Percentiles rank a stretch among this genome's conserved stretches.
These are phyloP conservation scores for Phytophthora fragariae DNA, from an alignment of 352 stramenopile species.

Conservation along the genomic window DNA sequence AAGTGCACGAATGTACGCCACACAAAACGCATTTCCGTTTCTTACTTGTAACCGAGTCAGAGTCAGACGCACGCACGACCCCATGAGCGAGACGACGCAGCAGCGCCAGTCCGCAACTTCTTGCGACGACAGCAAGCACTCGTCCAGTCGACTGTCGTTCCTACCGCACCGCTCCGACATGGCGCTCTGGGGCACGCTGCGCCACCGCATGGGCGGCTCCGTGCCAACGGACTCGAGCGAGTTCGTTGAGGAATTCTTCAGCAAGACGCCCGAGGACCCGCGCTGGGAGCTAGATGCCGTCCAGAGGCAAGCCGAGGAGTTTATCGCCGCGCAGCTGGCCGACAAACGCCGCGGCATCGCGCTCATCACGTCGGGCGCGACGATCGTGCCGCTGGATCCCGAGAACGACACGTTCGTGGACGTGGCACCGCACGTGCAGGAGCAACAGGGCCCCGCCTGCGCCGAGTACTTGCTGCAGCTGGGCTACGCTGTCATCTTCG, in stretches of 20 bases:
- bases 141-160: conserved; percentile 8
- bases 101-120: conserved; percentile 32
- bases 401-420: conserved; percentile 80
- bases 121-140: conserved; percentile 19
- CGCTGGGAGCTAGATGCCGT: conserved; percentile 58
- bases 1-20: conserved; percentile 4
- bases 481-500: conserved; percentile 85
- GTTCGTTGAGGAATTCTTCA: conserved; percentile 85
- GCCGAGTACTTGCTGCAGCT: conserved; percentile 83
- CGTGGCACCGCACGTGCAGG: conserved; percentile 71
- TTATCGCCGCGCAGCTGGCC: conserved; percentile 62
- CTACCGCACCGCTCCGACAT: conserved; percentile 47
- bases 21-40: conserved; percentile 23
- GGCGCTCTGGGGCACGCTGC: conserved; percentile 85
- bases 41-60: conserved; percentile 7
- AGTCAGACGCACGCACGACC: conserved; percentile 22
- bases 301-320: conserved; percentile 56
- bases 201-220: conserved; percentile 72
- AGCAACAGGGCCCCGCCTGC: conserved; percentile 79
- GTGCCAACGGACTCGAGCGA: conserved; percentile 71
- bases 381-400: conserved; percentile 77
- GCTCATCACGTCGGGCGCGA: conserved; percentile 83
- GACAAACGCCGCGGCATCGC: conserved; percentile 73
- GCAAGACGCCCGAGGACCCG: conserved; percentile 71
- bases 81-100: conserved; percentile 13